Evolutionary conservation across 306 rosid genomes (phyloP), one percentile per base, ranked within the genome.

Genomic region (Rosa lucieae): DNA sequence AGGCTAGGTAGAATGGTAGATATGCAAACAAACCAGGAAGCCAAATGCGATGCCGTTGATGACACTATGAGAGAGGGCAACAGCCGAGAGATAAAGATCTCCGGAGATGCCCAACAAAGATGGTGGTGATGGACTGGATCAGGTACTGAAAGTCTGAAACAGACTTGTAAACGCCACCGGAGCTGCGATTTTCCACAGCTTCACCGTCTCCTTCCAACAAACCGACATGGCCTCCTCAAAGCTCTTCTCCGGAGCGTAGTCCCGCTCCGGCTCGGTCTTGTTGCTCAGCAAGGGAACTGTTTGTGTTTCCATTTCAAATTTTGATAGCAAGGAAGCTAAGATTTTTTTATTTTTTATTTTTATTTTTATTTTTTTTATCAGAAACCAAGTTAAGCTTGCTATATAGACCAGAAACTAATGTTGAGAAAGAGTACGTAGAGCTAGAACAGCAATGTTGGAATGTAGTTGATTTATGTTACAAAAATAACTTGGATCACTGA

Each of bases 181-280:
- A 79, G 77, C 78, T 65, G 77, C 83, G 6, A 80, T 26, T 44
- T 51, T 80, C 87, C 87, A 71, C 39, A 84, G 62, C 84, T 80
- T 84, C 78, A 76, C 76, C 10, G 87, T 72, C 81, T 84, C 87
- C n/a, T 35, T 53, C 87, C 87, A 71, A 12, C 53, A 70, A 29
- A 84, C 77, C 51, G 26, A 9, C 67, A 67, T 70, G 55, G 47
- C 79, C 39, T 79, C 78, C 74, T n/a, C 10, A 26, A 84, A 8
- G 72, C 78, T 70, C 71, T 23, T 65, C 72, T 76, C 78, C 66
- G 78, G 47, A 74, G 21, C 67, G 21, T 76, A 84, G 78, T 82
- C 85, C 1, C 21, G 43, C 47, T 67, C 48, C 10, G 43, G 48
- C 32, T 35, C 47, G 14, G 2, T 6, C 80, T 3, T 51, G 26